phyloP scores from a whole-genome alignment of 2,329 filamentous ascomycete species.

The Ophiocordyceps australis region DNA sequence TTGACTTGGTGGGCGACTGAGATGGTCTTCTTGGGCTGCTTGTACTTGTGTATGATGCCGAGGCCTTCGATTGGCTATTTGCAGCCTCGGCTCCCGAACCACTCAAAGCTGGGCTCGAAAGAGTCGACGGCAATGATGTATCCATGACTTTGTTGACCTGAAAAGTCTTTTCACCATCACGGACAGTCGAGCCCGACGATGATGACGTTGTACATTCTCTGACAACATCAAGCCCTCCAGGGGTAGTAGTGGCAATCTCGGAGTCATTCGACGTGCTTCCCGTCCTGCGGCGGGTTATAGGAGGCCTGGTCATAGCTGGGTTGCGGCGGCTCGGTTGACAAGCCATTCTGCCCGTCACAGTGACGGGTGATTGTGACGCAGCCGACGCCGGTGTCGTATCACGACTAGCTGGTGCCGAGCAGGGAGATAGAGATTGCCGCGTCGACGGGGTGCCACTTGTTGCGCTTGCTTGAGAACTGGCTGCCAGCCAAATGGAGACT shows the following conservation, averaged over 20 bases:
- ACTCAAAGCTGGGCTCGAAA: too few relatives aligned
- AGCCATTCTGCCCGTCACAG: background rate
- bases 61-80: too few relatives aligned
- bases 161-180: conserved; percentile 23
- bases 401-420: conserved; percentile 38
- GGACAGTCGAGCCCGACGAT: conserved; percentile 52
- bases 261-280: conserved; percentile 34
- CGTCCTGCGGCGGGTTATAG: conserved; percentile 37
- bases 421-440: background rate
- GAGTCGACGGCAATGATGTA: conserved; percentile 31
- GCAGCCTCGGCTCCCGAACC: too few relatives aligned
- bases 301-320: conserved; percentile 36
- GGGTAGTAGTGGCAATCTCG: conserved; percentile 26
- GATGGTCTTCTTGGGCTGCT: too few relatives aligned
- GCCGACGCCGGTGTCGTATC: conserved; percentile 66
- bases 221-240: conserved; percentile 43
- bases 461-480: too few relatives aligned
- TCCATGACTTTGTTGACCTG: conserved; percentile 22
- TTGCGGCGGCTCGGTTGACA: too few relatives aligned
- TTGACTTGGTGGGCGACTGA: too few relatives aligned
- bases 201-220: conserved; percentile 55
- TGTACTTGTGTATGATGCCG: too few relatives aligned
- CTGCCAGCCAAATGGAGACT: conserved; percentile 30
- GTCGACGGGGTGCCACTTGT: background rate
- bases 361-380: conserved; percentile 9